phyloP scores from a whole-genome alignment of 176 grass and related monocot genomes.

The Aegilops umbellulata region DNA sequence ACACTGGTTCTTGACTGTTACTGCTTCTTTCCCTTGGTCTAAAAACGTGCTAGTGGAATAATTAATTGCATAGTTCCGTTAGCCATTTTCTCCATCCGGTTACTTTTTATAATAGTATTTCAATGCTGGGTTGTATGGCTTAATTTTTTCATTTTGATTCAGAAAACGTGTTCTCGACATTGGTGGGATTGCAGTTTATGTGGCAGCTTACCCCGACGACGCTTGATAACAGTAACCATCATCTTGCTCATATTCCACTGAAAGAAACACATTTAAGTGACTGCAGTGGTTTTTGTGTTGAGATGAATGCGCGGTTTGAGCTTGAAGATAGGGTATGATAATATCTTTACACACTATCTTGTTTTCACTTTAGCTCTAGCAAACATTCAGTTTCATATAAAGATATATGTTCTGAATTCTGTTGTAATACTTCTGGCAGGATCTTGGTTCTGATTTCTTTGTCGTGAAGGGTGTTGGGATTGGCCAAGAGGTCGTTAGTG shows the following conservation, averaged over 20 bases:
- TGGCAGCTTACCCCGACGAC: constrained; percentile 79
- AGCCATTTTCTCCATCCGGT: background rate
- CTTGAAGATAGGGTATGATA: constrained; percentile 82
- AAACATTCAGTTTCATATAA: constrained; percentile 15
- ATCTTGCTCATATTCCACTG: constrained; percentile 90
- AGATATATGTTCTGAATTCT: constrained; percentile 27
- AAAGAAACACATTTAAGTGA: constrained; percentile 95
- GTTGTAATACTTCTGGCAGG: constrained; percentile 39
- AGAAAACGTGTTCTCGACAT: constrained; percentile 92
- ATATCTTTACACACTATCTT: constrained; percentile 5
- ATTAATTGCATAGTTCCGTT: constrained; percentile 4
- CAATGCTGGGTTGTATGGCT: background rate
- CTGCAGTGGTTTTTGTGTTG: constrained; percentile 85
- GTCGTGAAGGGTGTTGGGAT: constrained; percentile 86
- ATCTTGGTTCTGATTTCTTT: constrained; percentile 87
- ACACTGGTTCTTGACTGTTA: background rate
- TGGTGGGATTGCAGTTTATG: constrained; percentile 82
- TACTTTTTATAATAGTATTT: background rate
- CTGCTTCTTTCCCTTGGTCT: background rate
- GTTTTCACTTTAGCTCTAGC: constrained; percentile 16
- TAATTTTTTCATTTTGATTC: constrained; percentile 36
- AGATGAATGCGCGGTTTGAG: constrained; percentile 79
- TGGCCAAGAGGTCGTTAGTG: constrained; percentile 81
- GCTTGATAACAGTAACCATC: constrained; percentile 47
- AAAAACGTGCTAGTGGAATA: background rate